Evolutionary conservation across 148 eudicot genomes (phyloP).

Genomic region (Rhododendron griersonianum): DNA sequence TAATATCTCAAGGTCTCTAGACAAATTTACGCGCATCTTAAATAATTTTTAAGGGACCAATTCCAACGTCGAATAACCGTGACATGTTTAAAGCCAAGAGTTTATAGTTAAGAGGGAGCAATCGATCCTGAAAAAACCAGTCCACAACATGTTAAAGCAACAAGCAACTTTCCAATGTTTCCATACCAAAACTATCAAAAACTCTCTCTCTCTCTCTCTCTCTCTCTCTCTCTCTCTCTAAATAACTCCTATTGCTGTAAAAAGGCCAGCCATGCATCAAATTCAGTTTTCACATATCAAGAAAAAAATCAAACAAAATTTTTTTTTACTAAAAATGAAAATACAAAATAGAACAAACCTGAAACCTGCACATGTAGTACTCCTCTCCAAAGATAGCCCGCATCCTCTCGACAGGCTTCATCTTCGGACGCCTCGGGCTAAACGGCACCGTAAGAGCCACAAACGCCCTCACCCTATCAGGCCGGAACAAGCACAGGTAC

Average conservation of each 20-base stretch:
- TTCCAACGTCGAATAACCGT: no score
- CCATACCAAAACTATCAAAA: background rate
- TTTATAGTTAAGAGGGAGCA: no score
- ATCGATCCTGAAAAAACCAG: no score
- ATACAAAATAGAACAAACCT: conserved; percentile 27
- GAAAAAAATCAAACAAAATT: background rate
- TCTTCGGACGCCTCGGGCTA: conserved; percentile 53
- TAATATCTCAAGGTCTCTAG: no score
- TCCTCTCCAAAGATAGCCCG: conserved; percentile 61
- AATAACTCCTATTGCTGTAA: no score
- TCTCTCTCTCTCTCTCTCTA: background rate
- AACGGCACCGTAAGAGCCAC: conserved; percentile 55
- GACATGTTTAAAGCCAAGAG: no score
- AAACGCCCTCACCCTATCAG: conserved; percentile 64
- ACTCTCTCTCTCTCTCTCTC: background rate
- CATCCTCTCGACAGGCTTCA: conserved; percentile 48
- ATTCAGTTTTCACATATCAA: background rate
- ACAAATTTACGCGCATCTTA: no score
- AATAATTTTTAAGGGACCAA: no score
- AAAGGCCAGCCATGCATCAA: no score
- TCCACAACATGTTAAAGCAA: background rate
- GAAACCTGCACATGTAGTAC: conserved; percentile 81
- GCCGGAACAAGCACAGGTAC: conserved; percentile 68
- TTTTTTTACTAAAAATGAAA: background rate
- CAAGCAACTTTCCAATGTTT: background rate